A percentile compares a stretch with the other conserved stretches of the same genome.
These are phyloP conservation scores for Candida ortonii DNA, from an alignment of 805 yeast genomes.

Conservation along the genomic window DNA sequence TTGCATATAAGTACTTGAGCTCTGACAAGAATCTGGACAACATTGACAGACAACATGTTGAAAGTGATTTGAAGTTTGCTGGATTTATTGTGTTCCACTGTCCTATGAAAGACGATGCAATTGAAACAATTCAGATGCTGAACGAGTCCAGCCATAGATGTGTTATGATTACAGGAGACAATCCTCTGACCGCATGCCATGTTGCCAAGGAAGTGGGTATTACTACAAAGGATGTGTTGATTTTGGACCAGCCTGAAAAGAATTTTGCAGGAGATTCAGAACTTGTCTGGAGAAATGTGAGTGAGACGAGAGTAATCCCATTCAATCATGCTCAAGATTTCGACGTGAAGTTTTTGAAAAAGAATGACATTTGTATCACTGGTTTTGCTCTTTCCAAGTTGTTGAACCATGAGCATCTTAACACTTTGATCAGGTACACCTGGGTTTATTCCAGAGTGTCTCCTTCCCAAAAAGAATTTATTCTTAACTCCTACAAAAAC, in stretches of 20 bases:
- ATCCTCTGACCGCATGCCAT: constrained; percentile 96
- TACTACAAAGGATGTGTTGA: constrained; percentile 77
- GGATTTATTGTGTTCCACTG: constrained; percentile 97
- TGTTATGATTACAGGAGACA: constrained; percentile 98
- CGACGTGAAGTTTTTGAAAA: constrained; percentile 53
- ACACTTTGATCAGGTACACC: constrained; percentile 75
- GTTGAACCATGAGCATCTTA: constrained; percentile 64
- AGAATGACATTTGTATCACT: constrained; percentile 85
- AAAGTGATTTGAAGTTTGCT: constrained; percentile 70
- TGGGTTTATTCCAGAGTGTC: constrained; percentile 99
- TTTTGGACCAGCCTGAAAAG: constrained; percentile 80
- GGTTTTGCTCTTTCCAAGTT: constrained; percentile 82
- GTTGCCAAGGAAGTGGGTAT: constrained; percentile 93
- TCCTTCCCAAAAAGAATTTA: constrained; percentile 91
- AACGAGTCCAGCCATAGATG: constrained; percentile 94
- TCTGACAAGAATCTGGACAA: constrained; percentile 49
- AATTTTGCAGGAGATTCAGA: constrained; percentile 52
- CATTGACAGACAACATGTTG: constrained; percentile 72
- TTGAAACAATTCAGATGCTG: constrained; percentile 85
- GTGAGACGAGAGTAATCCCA: constrained; percentile 69
- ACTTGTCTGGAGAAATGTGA: constrained; percentile 81
- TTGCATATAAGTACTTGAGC: constrained; percentile 75
- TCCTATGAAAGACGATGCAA: constrained; percentile 92
- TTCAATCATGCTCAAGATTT: constrained; percentile 58
- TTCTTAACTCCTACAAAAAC: constrained; percentile 76